Evolutionary conservation across 1,284 basidiomycete genomes (phyloP).

Genomic region (Psilocybe mexicana): DNA sequence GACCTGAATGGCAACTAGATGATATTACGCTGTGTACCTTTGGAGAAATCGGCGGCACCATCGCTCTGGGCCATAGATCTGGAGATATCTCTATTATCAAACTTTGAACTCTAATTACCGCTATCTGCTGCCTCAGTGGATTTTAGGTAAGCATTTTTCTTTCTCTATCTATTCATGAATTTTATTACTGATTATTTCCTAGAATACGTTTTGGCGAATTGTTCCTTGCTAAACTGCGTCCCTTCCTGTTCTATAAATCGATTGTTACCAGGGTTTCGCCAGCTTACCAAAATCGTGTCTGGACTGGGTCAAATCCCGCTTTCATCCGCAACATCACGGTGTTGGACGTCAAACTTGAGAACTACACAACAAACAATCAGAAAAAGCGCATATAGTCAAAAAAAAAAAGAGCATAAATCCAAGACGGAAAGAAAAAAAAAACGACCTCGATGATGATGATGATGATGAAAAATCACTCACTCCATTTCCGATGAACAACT

Average conservation of each 20-base stretch:
- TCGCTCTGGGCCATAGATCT: conserved; percentile 45
- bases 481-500: conserved; percentile 58
- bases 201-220: background rate
- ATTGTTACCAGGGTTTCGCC: background rate
- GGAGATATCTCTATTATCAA: conserved; percentile 40
- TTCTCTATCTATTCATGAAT: too few relatives aligned
- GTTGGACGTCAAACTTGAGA: conserved; percentile 59
- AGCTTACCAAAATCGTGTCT: conserved; percentile 35
- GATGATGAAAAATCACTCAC: conserved; percentile 33
- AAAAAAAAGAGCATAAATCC: background rate
- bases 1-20: conserved; percentile 29
- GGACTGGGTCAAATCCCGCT: conserved; percentile 26
- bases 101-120: background rate
- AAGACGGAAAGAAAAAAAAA: conserved; percentile 10
- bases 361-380: conserved; percentile 33
- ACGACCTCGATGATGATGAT: background rate
- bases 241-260: background rate
- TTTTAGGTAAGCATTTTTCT: background rate
- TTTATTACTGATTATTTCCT: too few relatives aligned
- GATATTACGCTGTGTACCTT: conserved; percentile 49
- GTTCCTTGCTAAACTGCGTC: background rate
- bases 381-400: background rate
- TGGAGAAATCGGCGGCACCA: conserved; percentile 45
- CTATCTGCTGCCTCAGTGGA: background rate
- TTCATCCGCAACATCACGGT: conserved; percentile 52